Base-by-base conservation (phyloP, 2,329 filamentous ascomycete species). In the Monosporascus sp. region DNA sequence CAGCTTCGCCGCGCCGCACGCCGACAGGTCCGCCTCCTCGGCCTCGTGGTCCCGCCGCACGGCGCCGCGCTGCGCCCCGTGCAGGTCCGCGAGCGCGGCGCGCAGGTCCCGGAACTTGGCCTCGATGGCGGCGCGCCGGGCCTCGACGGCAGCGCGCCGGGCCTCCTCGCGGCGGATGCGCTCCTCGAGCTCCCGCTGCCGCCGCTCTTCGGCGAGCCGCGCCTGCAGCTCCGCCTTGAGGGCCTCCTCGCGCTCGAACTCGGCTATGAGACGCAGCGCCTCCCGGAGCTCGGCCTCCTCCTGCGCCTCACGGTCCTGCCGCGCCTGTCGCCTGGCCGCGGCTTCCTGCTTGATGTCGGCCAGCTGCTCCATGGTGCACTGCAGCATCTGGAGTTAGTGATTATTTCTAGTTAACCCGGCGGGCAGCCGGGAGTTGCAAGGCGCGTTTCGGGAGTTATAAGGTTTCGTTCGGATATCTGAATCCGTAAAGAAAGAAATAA, bases 341-440 rank as follows among this genome's bases (percentile, higher is more conserved):
- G 73, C 76, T 0, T 58, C 60, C 1, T 56, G 44, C 53, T 81
- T 80, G 38, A 78, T 55, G 1, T 52, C 60, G 3, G 51, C 48
- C 2, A 84, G 71, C 56, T 81, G 70, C 14, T 69, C 60, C 68
- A 76, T 74, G 2, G 72, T 77, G 66, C 90, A 94, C 2, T 70
- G 31, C 31, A 35, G 14, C 31, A 14, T 35, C 11, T 35, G 11
- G 4, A 14, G 31, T 35, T 14, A 35, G 31, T 14, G 11, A 1
- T 5, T 11, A 35, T 5, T 11, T 14, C 27, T 5, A 14, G 11
- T 14, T 14, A 35, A 35, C 11, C 31, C 11, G 31, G 31, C 4
- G 31, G 4, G 11, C 14, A 5, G 5, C 31, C 9, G 31, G 31
- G 31, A 35, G 11, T 14, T 35, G 14, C 9, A 14, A 14, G 31